Conservation (phyloP, 2,329 filamentous ascomycete genomes). For the Penicillium sp. region DNA sequence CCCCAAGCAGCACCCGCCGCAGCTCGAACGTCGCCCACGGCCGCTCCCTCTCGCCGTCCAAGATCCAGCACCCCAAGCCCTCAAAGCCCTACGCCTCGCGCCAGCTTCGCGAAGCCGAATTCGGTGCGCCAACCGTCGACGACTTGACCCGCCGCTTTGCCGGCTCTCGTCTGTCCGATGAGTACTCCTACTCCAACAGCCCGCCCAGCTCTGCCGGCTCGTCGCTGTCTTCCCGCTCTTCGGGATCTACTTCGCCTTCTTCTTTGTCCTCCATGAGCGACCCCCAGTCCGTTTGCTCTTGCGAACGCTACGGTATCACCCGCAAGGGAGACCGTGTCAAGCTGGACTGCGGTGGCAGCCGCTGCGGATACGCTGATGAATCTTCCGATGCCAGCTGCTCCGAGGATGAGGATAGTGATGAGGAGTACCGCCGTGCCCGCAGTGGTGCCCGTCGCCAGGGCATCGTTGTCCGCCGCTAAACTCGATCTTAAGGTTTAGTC, state of each 20-base stretch:
- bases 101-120: constrained; percentile 81
- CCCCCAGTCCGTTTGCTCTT: constrained; percentile 70
- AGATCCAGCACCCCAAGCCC: constrained; percentile 89
- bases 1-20: constrained; percentile 37
- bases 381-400: constrained; percentile 68
- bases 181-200: constrained; percentile 71
- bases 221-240: constrained; percentile 70
- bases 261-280: constrained; percentile 67
- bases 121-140: constrained; percentile 71
- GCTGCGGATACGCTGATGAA: constrained; percentile 75
- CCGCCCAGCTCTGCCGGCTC: constrained; percentile 67
- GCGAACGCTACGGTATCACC: constrained; percentile 95
- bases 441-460: constrained; percentile 37
- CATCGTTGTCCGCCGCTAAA: constrained; percentile 42
- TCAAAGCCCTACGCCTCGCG: constrained; percentile 83
- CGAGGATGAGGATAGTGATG: constrained; percentile 48
- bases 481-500: not conserved
- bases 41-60: constrained; percentile 80
- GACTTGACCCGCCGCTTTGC: constrained; percentile 77
- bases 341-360: constrained; percentile 88
- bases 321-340: constrained; percentile 90
- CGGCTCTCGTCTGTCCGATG: constrained; percentile 68
- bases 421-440: constrained; percentile 40
- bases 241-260: constrained; percentile 57
- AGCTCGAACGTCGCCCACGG: constrained; percentile 77